These are phyloP conservation scores for Neurospora terricola DNA, from an alignment of 495 filamentous ascomycete species.

Conservation along the genomic window DNA sequence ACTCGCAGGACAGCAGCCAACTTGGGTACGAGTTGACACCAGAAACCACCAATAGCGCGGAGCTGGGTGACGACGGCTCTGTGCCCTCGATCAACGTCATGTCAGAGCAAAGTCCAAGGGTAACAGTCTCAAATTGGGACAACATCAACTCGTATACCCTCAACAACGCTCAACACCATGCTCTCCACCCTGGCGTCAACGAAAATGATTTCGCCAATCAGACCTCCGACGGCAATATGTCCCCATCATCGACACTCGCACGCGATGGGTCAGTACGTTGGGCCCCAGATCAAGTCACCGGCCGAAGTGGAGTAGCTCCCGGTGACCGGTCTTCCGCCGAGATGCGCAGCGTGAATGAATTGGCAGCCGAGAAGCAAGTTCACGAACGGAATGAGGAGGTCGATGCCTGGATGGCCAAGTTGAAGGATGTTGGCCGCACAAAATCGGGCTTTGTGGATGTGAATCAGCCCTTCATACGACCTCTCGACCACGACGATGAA, in stretches of 20 bases:
- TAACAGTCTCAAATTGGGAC: slow-evolving; percentile 41
- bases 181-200: neutral
- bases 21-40: slow-evolving; percentile 34
- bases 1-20: slow-evolving; percentile 20
- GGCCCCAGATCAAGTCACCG: slow-evolving; percentile 24
- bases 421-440: neutral
- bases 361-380: slow-evolving; percentile 20
- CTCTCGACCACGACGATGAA: slow-evolving; percentile 16
- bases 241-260: neutral
- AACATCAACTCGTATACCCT: slow-evolving; percentile 17
- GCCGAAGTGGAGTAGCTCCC: slow-evolving; percentile 35
- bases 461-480: neutral
- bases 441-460: neutral
- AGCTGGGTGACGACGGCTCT: slow-evolving; percentile 38
- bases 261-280: slow-evolving; percentile 30
- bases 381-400: slow-evolving; percentile 33
- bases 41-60: slow-evolving; percentile 34
- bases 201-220: neutral
- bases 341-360: slow-evolving; percentile 31
- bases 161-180: slow-evolving; percentile 12
- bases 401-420: slow-evolving; percentile 29
- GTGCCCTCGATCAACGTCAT: slow-evolving; percentile 26
- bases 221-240: slow-evolving; percentile 3
- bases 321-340: slow-evolving; percentile 26
- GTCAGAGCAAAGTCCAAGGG: slow-evolving; percentile 35